A percentile compares a stretch with the other conserved stretches of the same genome.
phyloP scores from a whole-genome alignment of 2,329 filamentous ascomycete genomes.

The Clonostachys byssicola region DNA sequence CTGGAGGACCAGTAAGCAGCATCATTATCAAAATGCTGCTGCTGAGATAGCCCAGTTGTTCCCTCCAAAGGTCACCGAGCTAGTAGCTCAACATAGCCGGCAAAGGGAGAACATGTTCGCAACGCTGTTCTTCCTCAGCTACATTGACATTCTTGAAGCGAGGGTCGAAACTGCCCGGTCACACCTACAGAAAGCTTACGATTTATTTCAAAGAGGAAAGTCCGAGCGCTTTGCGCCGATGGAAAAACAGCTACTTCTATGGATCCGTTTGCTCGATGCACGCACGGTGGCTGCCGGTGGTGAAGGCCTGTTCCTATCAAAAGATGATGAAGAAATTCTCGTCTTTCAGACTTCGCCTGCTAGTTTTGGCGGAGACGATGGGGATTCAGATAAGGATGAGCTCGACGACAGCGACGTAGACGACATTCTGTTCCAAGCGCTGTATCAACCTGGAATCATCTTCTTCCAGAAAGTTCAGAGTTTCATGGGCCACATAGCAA shows the following conservation, averaged over 20 bases:
- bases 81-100: constrained; percentile 18
- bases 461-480: constrained; percentile 56
- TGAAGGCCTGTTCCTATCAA: constrained; percentile 45
- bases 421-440: constrained; percentile 47
- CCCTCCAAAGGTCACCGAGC: constrained; percentile 6
- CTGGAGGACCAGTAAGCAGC: constrained; percentile 19
- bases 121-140: constrained; percentile 48
- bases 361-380: constrained; percentile 23
- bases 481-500: constrained; percentile 52
- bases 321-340: constrained; percentile 40
- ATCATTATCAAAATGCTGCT: constrained; percentile 29
- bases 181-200: constrained; percentile 44
- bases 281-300: constrained; percentile 51
- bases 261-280: constrained; percentile 51
- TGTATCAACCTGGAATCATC: constrained; percentile 50
- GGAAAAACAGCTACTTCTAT: constrained; percentile 45
- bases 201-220: constrained; percentile 34
- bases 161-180: constrained; percentile 39
- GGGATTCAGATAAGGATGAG: constrained; percentile 11
- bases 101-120: constrained; percentile 38
- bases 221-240: constrained; percentile 26
- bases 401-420: constrained; percentile 30
- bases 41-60: constrained; percentile 19
- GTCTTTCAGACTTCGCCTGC: constrained; percentile 31
- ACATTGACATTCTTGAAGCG: constrained; percentile 42